phyloP scores from a whole-genome alignment of 202 grass and related monocot species.

The Schoenoplectus tabernaemontani region DNA sequence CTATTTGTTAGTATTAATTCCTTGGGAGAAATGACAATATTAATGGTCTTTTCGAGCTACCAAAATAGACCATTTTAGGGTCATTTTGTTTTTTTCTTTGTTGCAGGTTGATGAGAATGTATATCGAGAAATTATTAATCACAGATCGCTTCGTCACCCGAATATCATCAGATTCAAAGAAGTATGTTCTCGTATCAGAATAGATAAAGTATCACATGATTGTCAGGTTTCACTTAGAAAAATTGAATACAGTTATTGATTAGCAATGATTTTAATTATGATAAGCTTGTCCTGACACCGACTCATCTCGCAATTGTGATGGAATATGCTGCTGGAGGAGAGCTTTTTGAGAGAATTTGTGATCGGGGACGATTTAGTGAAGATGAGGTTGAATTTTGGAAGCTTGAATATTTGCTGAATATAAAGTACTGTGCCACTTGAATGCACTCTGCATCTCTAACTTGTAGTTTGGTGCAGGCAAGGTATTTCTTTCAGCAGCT shows the following conservation, averaged over 20 bases:
- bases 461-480: conserved; percentile 44
- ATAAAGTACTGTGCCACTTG: not conserved
- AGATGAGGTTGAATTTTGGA: conserved; percentile 63
- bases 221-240: not conserved
- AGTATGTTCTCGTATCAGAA: conserved; percentile 25
- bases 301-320: conserved; percentile 94
- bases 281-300: conserved; percentile 76
- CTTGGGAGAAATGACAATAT: not conserved
- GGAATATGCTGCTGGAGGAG: conserved; percentile 94
- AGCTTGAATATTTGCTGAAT: conserved; percentile 18
- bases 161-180: conserved; percentile 96
- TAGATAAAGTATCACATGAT: not conserved
- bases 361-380: conserved; percentile 79
- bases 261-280: not conserved
- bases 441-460: not conserved
- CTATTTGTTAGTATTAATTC: not conserved
- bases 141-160: conserved; percentile 73
- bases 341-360: conserved; percentile 91
- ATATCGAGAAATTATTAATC: conserved; percentile 82
- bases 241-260: not conserved
- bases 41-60: not conserved
- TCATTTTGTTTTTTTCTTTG: conserved; percentile 21
- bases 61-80: not conserved
- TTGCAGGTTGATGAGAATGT: conserved; percentile 79
- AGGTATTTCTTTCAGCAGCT: conserved; percentile 98